Evolutionary conservation across 768 basidiomycete genomes (phyloP).

Genomic region (Hirschioporus abietinus): DNA sequence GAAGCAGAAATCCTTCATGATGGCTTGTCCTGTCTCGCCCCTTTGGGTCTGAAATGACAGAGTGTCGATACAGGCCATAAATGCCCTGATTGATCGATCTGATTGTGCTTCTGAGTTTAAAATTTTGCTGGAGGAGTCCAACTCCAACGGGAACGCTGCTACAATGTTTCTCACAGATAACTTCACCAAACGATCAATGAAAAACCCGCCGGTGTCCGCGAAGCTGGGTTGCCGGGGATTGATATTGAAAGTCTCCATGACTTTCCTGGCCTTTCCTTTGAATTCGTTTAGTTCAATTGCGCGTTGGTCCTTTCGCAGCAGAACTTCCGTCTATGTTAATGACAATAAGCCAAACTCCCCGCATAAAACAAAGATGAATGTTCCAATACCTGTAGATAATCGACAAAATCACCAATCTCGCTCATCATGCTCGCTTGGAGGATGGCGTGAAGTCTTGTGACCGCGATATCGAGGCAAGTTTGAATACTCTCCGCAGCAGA

Average conservation of each 20-base stretch:
- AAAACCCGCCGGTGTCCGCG: constrained; percentile 31
- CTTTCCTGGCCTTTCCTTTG: constrained; percentile 69
- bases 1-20: constrained; percentile 69
- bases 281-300: constrained; percentile 75
- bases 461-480: constrained; percentile 39
- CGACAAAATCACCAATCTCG: constrained; percentile 84
- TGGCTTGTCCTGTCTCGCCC: constrained; percentile 74
- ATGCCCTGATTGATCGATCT: constrained; percentile 57
- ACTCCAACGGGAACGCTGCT: constrained; percentile 82
- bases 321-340: constrained; percentile 59
- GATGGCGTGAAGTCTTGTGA: constrained; percentile 84
- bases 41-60: constrained; percentile 68
- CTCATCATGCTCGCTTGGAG: constrained; percentile 93
- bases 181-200: constrained; percentile 36
- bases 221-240: constrained; percentile 27
- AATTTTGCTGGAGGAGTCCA: constrained; percentile 52
- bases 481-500: constrained; percentile 22
- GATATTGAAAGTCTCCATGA: constrained; percentile 73
- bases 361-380: not conserved
- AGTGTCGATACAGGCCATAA: constrained; percentile 78
- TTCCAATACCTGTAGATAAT: constrained; percentile 65
- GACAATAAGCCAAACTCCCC: constrained; percentile 11
- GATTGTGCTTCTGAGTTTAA: constrained; percentile 36
- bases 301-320: constrained; percentile 68
- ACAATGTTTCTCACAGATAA: constrained; percentile 66